phyloP scores from a whole-genome alignment of 225 moss, liverwort and hornwort species.

The Sphagnum tenellum region DNA sequence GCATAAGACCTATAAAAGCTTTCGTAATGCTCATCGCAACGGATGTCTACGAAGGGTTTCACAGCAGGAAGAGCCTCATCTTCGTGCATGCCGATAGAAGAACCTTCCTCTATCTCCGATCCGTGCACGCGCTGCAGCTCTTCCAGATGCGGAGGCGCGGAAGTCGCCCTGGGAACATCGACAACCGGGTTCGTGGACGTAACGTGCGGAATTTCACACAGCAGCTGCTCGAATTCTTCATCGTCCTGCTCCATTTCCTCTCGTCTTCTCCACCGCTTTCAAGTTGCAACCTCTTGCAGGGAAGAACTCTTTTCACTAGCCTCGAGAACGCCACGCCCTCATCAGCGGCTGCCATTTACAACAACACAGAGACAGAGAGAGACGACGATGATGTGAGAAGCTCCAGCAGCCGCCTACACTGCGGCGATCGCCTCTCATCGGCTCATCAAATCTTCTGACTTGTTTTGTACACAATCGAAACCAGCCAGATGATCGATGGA shows the following conservation, averaged over 20 bases:
- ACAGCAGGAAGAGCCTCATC: constrained; percentile 52
- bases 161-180: constrained; percentile 91
- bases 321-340: too few relatives aligned
- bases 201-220: constrained; percentile 94
- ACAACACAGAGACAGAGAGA: too few relatives aligned
- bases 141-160: constrained; percentile 95
- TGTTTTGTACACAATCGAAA: too few relatives aligned
- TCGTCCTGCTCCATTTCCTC: constrained; percentile 88
- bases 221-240: constrained; percentile 99
- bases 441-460: too few relatives aligned
- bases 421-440: too few relatives aligned
- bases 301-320: too few relatives aligned
- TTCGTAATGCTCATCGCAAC: constrained; percentile 94
- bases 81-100: constrained; percentile 36
- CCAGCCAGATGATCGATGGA: too few relatives aligned
- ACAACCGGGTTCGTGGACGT: constrained; percentile 65
- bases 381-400: too few relatives aligned
- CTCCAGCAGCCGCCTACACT: too few relatives aligned
- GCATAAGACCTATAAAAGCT: constrained; percentile 88
- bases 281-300: too few relatives aligned
- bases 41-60: constrained; percentile 91
- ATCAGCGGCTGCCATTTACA: too few relatives aligned
- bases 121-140: constrained; percentile 93
- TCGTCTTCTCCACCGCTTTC: too few relatives aligned
- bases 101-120: constrained; percentile 48